These are phyloP conservation scores for Podaxis carcinomalis DNA, from an alignment of 768 basidiomycete genomes.

Conservation along the genomic window DNA sequence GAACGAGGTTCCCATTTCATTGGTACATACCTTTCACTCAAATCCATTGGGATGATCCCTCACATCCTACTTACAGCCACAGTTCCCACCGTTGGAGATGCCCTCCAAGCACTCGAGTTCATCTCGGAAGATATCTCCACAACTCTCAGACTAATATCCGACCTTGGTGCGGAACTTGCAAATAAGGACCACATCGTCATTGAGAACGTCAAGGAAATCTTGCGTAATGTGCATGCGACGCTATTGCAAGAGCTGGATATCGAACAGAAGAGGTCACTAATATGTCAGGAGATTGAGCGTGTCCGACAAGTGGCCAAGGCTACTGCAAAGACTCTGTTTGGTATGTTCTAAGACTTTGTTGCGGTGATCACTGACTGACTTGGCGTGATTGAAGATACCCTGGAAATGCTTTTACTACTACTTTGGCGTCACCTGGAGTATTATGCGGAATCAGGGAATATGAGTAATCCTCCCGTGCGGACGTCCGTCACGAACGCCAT, in stretches of 20 bases:
- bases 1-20: constrained; percentile 56
- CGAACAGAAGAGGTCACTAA: constrained; percentile 61
- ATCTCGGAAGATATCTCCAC: constrained; percentile 58
- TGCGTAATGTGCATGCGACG: constrained; percentile 44
- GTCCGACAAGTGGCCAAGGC: constrained; percentile 34
- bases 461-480: constrained; percentile 30
- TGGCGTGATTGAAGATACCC: constrained; percentile 39
- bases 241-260: constrained; percentile 67
- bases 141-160: constrained; percentile 61
- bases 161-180: constrained; percentile 65
- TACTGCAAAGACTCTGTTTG: constrained; percentile 51
- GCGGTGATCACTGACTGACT: neutral
- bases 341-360: constrained; percentile 30
- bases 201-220: constrained; percentile 67
- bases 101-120: constrained; percentile 60
- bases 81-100: constrained; percentile 72
- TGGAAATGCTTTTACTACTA: constrained; percentile 77
- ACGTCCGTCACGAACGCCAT: constrained; percentile 42
- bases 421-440: constrained; percentile 77
- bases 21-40: constrained; percentile 32
- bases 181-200: constrained; percentile 68
- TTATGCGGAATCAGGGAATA: constrained; percentile 42
- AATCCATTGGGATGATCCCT: neutral
- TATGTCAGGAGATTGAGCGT: constrained; percentile 56
- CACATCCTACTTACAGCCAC: constrained; percentile 42